phyloP scores from a whole-genome alignment of 768 basidiomycete genomes.

The Lactarius hengduanensis region DNA sequence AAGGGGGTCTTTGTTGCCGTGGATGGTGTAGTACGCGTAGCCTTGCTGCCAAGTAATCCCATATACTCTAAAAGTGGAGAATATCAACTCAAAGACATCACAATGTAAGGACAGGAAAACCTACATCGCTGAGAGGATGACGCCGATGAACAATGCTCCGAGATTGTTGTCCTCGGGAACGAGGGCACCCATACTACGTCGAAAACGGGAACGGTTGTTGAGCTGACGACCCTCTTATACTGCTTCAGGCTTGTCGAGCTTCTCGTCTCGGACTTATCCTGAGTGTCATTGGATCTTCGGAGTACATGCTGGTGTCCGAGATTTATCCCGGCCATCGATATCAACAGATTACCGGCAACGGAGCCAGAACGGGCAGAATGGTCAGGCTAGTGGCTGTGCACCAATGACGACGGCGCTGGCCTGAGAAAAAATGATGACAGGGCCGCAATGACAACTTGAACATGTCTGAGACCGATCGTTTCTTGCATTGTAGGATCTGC shows the following conservation, averaged over 20 bases:
- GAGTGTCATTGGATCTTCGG: neutral
- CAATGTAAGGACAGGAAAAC: neutral
- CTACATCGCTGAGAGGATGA: neutral
- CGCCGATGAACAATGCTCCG: neutral
- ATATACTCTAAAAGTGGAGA: neutral
- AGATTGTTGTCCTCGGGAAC: neutral
- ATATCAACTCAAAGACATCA: neutral
- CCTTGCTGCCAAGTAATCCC: conserved; percentile 7
- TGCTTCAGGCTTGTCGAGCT: neutral
- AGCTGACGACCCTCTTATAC: neutral
- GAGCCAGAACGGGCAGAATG: neutral
- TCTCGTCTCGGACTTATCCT: conserved; percentile 1
- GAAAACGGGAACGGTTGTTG: neutral
- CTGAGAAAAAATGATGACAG: neutral
- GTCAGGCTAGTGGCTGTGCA: neutral
- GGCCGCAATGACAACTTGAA: neutral
- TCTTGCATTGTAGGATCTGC: too few species aligned
- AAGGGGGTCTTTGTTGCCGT: neutral
- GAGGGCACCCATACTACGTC: neutral
- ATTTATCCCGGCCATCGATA: neutral
- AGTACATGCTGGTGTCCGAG: neutral
- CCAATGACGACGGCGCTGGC: neutral
- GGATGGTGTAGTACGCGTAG: neutral
- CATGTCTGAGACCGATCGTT: neutral
- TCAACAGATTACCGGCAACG: neutral